Evolutionary conservation across 768 basidiomycete species (phyloP).

Genomic region (Phaeotremella skinneri): DNA sequence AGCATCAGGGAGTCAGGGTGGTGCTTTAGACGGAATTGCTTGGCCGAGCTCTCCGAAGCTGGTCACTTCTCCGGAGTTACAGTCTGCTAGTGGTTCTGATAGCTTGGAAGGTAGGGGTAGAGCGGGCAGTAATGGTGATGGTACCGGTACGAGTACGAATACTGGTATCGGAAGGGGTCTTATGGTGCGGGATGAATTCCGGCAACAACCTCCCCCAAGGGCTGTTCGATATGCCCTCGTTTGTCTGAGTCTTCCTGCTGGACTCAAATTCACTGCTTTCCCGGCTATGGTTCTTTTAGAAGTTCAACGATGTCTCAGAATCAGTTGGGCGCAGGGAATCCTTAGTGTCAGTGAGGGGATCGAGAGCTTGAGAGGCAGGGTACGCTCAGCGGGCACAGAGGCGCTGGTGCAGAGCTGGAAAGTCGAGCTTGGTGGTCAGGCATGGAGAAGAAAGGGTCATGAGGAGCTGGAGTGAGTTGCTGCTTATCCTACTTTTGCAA

Average conservation of each 20-base stretch:
- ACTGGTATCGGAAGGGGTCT: slow-evolving; percentile 25
- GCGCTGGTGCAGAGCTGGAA: slow-evolving; percentile 24
- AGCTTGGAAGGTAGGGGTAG: too few relatives aligned
- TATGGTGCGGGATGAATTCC: slow-evolving; percentile 38
- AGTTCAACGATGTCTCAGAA: slow-evolving; percentile 20
- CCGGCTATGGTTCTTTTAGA: slow-evolving; percentile 22
- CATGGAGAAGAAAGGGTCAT: slow-evolving; percentile 37
- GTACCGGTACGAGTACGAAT: too few relatives aligned
- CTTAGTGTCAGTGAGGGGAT: slow-evolving; percentile 15
- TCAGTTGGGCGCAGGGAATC: slow-evolving; percentile 25
- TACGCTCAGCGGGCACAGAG: slow-evolving; percentile 6
- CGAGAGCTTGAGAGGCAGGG: slow-evolving; percentile 2
- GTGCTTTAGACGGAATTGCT: neutral
- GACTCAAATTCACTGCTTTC: slow-evolving; percentile 33
- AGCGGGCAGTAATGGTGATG: too few relatives aligned
- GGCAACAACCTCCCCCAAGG: slow-evolving; percentile 5
- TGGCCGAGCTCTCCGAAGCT: slow-evolving; percentile 32
- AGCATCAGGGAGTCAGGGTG: neutral
- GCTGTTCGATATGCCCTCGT: slow-evolving; percentile 27
- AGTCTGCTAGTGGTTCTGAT: too few relatives aligned
- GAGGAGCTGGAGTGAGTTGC: slow-evolving; percentile 41
- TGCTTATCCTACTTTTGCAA: neutral
- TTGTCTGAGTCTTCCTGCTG: slow-evolving; percentile 13
- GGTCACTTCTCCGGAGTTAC: slow-evolving; percentile 33
- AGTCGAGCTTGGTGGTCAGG: slow-evolving; percentile 29